Base-by-base conservation (phyloP, 2,329 filamentous ascomycete species). In the Conoideocrella luteorostrata region DNA sequence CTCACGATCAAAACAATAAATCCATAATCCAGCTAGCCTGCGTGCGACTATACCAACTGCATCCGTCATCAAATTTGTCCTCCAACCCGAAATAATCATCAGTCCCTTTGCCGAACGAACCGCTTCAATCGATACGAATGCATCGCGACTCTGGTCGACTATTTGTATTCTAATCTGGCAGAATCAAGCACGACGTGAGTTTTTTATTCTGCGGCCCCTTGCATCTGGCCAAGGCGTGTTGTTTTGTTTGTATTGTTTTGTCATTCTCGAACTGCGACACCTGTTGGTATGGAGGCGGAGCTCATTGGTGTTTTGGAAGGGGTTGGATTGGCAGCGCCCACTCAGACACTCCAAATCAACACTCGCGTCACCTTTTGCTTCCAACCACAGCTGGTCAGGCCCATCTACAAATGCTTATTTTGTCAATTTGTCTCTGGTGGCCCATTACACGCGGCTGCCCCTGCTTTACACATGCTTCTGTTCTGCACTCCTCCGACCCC, bases 1-100 rank as follows among this genome's bases (percentile, higher is more conserved):
- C 10, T 44, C 41, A 47, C 44, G 41, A 36, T 38, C 49, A 24
- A 21, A 48, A 39, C 32, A 21, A n/a, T n/a, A n/a, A n/a, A 43
- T 12, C 12, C 17, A 5, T 21, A 12, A 20, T 40, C 37, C 44
- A 41, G 24, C 41, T 17, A 32, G 35, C 35, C 42, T 39, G 15
- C 23, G 12, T 24, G 22, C 20, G n/a, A 37, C 21, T 21, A 41
- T 35, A 29, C 26, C 39, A 32, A 42, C 30, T 28, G 4, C 30
- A 24, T 10, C 23, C 13, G 18, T n/a, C n/a, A 35, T 21, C 30
- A 15, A 22, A 34, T n/a, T 24, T 26, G 15, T 13, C 39, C 24
- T 18, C n/a, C 20, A 34, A n/a, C n/a, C 20, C 13, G 21, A 32
- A 18, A 12, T 9, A 18, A 5, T 34, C 4, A 11, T 26, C 30